Evolutionary conservation across 2,329 filamentous ascomycete species (phyloP).

Genomic region (Colletotrichum sp.): DNA sequence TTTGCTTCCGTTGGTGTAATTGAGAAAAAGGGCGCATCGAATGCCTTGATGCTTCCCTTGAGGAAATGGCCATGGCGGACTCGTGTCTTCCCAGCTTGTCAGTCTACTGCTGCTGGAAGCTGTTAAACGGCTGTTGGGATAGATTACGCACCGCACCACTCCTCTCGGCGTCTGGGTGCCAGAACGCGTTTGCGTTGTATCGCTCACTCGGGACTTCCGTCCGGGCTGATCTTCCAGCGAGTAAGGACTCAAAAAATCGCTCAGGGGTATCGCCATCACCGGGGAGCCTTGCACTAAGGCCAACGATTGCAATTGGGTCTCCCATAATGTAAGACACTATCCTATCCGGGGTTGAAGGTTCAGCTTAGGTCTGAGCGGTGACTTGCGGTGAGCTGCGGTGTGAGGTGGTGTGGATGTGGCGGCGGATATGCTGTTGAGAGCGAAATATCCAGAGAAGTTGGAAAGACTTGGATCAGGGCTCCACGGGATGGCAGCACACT

Average conservation of each 20-base stretch:
- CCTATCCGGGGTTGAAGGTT: neutral
- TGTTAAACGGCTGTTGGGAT: neutral
- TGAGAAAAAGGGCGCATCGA: constrained; percentile 32
- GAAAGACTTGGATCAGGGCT: constrained; percentile 10
- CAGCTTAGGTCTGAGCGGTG: neutral
- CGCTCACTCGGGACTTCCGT: constrained; percentile 30
- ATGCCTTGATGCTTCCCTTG: constrained; percentile 26
- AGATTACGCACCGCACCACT: constrained; percentile 26
- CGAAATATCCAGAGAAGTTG: neutral
- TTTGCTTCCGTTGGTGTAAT: constrained; percentile 30
- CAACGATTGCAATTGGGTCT: constrained; percentile 51
- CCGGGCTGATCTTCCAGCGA: constrained; percentile 30
- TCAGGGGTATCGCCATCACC: constrained; percentile 44
- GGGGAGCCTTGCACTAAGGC: constrained; percentile 51
- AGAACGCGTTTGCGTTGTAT: constrained; percentile 34
- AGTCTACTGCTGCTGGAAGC: neutral
- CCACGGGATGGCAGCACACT: neutral
- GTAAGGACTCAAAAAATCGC: constrained; percentile 50
- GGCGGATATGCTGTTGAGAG: neutral
- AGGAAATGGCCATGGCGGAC: constrained; percentile 32
- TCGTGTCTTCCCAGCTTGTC: constrained; percentile 1
- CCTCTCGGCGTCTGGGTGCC: constrained; percentile 30
- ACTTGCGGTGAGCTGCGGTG: constrained; percentile 6
- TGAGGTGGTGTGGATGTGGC: neutral
- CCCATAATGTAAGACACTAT: constrained; percentile 11